phyloP scores from a whole-genome alignment of 2,329 filamentous ascomycete genomes.

The Botrytis fabae region DNA sequence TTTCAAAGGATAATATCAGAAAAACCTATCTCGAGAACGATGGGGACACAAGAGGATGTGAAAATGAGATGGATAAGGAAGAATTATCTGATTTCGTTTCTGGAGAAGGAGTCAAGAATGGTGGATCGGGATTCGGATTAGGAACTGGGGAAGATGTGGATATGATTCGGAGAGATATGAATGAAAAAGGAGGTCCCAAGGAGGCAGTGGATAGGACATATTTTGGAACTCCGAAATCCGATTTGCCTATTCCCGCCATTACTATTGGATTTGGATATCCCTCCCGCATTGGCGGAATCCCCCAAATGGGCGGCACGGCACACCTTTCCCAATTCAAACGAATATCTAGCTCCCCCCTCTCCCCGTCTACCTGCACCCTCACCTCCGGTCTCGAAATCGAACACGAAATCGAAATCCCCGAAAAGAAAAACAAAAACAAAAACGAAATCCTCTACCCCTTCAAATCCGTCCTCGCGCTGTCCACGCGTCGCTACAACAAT shows the following conservation, averaged over 20 bases:
- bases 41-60: rapidly evolving
- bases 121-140: too few species aligned
- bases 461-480: background rate
- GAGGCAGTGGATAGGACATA: background rate
- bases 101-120: background rate
- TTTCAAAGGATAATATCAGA: background rate
- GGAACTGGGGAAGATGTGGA: rapidly evolving
- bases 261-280: background rate
- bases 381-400: background rate
- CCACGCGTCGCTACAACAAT: too few species aligned
- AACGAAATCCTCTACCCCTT: background rate
- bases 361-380: rapidly evolving
- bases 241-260: background rate
- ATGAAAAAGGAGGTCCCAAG: background rate
- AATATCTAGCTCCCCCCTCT: background rate
- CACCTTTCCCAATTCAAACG: background rate
- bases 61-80: rapidly evolving
- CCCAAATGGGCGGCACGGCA: too few species aligned
- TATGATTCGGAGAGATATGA: background rate
- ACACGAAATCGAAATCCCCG: background rate
- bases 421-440: background rate
- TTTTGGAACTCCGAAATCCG: background rate
- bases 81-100: background rate
- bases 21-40: background rate
- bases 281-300: background rate